phyloP scores from a whole-genome alignment of 148 eudicot species.

The Rhododendron griersonianum region DNA sequence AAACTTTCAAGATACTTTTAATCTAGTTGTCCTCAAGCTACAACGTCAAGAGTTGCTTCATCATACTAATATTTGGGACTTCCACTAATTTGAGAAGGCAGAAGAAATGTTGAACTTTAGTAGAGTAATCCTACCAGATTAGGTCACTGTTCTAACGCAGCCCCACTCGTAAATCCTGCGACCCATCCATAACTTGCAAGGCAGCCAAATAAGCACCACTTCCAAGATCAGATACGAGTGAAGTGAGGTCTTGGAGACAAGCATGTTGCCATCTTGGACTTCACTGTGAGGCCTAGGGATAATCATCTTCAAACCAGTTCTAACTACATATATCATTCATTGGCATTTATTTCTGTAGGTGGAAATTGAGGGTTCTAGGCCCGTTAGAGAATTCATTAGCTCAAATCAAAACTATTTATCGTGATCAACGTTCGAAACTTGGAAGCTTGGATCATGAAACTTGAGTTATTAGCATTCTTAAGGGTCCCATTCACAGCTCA shows the following conservation, averaged over 20 bases:
- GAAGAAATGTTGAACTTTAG: background rate
- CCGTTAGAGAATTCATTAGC: background rate
- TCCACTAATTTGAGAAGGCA: background rate
- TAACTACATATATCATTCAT: too few relatives aligned
- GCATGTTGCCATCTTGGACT: background rate
- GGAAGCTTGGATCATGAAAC: background rate
- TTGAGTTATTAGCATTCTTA: background rate
- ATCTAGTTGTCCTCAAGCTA: background rate
- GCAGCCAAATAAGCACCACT: background rate
- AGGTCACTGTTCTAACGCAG: background rate
- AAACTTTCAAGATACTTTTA: background rate
- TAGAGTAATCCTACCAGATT: background rate
- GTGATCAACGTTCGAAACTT: too few relatives aligned
- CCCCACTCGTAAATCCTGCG: background rate
- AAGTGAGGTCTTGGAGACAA: background rate
- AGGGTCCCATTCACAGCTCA: background rate
- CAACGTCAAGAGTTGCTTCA: background rate
- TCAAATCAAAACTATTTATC: background rate
- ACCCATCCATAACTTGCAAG: background rate
- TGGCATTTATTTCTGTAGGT: background rate
- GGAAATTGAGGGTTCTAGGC: background rate
- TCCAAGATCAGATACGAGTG: background rate
- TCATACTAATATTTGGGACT: background rate
- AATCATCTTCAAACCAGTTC: background rate
- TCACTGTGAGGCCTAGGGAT: background rate